Percentiles rank a stretch among this genome's conserved stretches.
phyloP scores from a whole-genome alignment of 208 protist genomes.

The Trichomonas vaginalis region DNA sequence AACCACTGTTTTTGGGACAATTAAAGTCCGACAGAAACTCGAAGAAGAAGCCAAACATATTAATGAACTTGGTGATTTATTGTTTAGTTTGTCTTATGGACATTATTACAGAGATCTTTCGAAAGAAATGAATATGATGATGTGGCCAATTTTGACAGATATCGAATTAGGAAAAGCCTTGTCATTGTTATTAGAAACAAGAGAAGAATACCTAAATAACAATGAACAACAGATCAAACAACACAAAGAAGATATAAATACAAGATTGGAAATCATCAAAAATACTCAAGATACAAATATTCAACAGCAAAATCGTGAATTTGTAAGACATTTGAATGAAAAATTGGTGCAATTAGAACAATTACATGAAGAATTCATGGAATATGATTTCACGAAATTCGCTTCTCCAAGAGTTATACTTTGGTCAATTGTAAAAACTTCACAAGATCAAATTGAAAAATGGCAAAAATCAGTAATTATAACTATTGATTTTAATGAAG shows the following conservation, averaged over 20 bases:
- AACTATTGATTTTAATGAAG: neutral
- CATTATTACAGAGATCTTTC: neutral
- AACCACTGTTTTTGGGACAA: neutral
- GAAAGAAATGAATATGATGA: neutral
- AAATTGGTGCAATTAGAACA: neutral
- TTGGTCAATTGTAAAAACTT: neutral
- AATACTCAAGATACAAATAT: neutral
- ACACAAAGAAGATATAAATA: neutral
- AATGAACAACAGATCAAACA: neutral
- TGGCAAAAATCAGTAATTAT: neutral
- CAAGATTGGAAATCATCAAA: neutral
- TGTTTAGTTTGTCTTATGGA: neutral
- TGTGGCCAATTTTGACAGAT: neutral
- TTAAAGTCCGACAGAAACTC: neutral
- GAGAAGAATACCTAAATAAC: neutral
- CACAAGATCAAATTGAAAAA: neutral
- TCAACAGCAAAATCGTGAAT: neutral
- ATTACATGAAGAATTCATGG: neutral
- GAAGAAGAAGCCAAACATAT: neutral
- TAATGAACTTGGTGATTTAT: neutral
- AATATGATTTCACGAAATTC: neutral
- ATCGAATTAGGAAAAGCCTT: neutral
- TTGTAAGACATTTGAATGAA: neutral
- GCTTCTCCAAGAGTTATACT: neutral
- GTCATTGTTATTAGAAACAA: no score